Conservation (phyloP, 345 rosid species). For the Acer saccharum region DNA sequence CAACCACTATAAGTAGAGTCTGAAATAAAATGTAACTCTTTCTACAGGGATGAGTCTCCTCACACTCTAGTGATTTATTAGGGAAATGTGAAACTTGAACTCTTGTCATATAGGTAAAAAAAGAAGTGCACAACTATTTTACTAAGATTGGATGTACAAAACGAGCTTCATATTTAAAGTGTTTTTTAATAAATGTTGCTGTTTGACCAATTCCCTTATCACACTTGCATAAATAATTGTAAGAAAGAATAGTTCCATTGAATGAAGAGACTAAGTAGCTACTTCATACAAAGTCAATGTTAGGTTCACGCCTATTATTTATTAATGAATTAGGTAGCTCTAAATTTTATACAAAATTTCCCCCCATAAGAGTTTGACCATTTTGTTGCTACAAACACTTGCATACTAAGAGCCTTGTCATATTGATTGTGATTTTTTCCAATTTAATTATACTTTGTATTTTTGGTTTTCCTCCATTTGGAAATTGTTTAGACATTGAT, state of each 20-base stretch:
- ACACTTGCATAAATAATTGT: not conserved
- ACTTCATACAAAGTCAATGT: constrained; percentile 14
- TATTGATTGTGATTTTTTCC: not conserved
- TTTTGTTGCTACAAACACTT: not conserved
- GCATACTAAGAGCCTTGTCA: not conserved
- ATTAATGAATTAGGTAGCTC: not conserved
- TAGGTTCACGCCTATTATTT: constrained; percentile 2
- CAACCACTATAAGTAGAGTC: too few relatives aligned
- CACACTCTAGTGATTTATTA: too few relatives aligned
- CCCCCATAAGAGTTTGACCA: not conserved
- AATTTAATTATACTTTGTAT: not conserved
- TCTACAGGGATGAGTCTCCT: too few relatives aligned
- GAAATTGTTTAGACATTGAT: not conserved
- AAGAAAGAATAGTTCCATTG: not conserved
- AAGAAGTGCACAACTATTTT: too few relatives aligned
- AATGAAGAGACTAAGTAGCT: not conserved
- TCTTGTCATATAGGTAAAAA: too few relatives aligned
- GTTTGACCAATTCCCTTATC: not conserved
- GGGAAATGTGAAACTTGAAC: too few relatives aligned
- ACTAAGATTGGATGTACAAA: too few relatives aligned
- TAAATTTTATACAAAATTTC: not conserved
- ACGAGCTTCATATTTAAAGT: too few relatives aligned
- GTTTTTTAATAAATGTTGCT: not conserved
- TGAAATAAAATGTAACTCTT: too few relatives aligned
- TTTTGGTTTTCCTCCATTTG: constrained; percentile 1